These are phyloP conservation scores for Mariannaea sp. DNA, from an alignment of 2,329 filamentous ascomycete genomes.

Conservation along the genomic window DNA sequence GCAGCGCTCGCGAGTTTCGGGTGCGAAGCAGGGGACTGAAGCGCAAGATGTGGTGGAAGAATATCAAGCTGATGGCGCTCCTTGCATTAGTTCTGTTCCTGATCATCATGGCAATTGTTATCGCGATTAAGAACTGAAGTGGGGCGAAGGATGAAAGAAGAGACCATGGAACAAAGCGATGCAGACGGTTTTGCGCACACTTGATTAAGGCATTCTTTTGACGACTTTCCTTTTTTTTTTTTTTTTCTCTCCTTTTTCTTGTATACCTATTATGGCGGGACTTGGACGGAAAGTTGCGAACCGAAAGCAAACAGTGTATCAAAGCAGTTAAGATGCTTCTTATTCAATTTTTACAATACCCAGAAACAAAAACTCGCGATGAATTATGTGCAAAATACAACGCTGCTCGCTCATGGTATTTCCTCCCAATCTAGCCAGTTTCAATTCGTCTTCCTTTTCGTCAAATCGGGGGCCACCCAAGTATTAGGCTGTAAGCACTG, in stretches of 20 bases:
- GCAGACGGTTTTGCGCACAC: not conserved
- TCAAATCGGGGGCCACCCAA: not conserved
- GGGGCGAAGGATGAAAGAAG: not conserved
- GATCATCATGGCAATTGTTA: slow-evolving; percentile 60
- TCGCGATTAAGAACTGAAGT: slow-evolving; percentile 54
- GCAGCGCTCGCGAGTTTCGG: slow-evolving; percentile 86
- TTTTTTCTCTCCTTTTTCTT: slow-evolving; percentile 19
- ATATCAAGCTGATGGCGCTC: slow-evolving; percentile 90
- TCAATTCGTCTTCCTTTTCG: slow-evolving; percentile 3
- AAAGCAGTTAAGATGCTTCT: slow-evolving; percentile 30
- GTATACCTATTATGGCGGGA: slow-evolving; percentile 27
- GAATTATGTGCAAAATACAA: not conserved
- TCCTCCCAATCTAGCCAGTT: slow-evolving; percentile 2
- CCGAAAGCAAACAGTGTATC: slow-evolving; percentile 32
- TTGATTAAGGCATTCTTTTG: slow-evolving; percentile 10
- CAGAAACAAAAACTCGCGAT: slow-evolving; percentile 16
- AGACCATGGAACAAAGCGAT: not conserved
- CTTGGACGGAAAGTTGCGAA: slow-evolving; percentile 27
- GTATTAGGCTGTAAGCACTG: not conserved
- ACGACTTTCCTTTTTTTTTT: slow-evolving; percentile 7
- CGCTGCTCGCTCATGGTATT: not conserved
- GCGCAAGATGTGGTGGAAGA: slow-evolving; percentile 99
- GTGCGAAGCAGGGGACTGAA: slow-evolving; percentile 84
- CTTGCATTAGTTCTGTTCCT: slow-evolving; percentile 69
- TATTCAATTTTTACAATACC: slow-evolving; percentile 33